phyloP scores from a whole-genome alignment of 306 rosid genomes.

The Medicago arabica region DNA sequence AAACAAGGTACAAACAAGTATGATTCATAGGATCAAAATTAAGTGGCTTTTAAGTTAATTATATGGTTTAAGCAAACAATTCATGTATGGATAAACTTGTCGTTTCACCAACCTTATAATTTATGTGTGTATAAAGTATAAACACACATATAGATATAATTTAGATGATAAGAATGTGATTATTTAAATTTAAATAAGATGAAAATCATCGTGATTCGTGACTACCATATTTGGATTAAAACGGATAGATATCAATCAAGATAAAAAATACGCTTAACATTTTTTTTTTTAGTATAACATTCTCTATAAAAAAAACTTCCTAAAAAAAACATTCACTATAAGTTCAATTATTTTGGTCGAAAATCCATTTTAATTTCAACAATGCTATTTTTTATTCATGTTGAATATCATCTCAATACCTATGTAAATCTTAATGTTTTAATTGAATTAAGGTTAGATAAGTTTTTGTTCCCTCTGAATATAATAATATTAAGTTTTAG shows the following conservation, averaged over 20 bases:
- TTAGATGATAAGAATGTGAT: not conserved
- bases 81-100: not conserved
- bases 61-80: not conserved
- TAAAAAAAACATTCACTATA: no score
- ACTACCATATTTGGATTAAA: not conserved
- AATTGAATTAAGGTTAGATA: no score
- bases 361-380: no score
- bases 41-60: not conserved
- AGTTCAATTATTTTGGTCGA: no score
- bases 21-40: conserved; percentile 1
- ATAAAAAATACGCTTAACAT: no score
- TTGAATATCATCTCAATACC: no score
- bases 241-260: not conserved
- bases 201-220: not conserved
- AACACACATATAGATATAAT: not conserved
- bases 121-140: not conserved
- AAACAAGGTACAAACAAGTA: not conserved
- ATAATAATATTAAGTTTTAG: no score
- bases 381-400: no score
- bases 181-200: not conserved
- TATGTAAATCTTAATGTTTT: no score
- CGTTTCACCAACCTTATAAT: not conserved
- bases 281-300: not conserved
- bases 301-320: not conserved
- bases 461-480: no score